phyloP scores from a whole-genome alignment of 306 rosid genomes.

The Myrica gale region DNA sequence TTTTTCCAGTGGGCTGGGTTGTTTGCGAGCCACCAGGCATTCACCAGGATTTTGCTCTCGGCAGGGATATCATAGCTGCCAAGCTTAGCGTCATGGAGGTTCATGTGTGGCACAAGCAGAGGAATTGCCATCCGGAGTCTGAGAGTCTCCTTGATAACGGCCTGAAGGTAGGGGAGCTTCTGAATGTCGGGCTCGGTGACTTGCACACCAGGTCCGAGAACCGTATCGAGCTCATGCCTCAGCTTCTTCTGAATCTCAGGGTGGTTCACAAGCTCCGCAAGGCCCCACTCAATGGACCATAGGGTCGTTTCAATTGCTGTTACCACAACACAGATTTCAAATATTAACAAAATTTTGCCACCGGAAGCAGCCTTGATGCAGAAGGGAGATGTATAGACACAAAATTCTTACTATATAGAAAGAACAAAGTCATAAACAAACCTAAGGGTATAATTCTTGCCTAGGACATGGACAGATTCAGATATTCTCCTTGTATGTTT shows the following conservation, averaged over 20 bases:
- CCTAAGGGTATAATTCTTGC: no score
- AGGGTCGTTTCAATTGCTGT: constrained; percentile 86
- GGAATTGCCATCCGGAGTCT: constrained; percentile 85
- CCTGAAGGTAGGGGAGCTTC: constrained; percentile 86
- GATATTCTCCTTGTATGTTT: no score
- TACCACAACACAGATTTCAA: neutral
- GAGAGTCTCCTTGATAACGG: constrained; percentile 77
- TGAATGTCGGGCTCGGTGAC: constrained; percentile 66
- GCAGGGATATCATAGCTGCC: constrained; percentile 73
- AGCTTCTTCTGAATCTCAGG: constrained; percentile 58
- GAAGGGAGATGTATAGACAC: no score
- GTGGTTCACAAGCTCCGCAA: constrained; percentile 90
- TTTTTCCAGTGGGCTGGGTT: constrained; percentile 79
- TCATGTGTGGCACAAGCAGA: constrained; percentile 92
- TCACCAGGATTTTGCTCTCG: constrained; percentile 78
- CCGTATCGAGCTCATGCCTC: constrained; percentile 52
- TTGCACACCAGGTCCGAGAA: constrained; percentile 60
- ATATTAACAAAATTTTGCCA: no score
- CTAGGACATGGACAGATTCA: no score
- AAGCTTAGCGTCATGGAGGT: constrained; percentile 76
- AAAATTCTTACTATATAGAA: no score
- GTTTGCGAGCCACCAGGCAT: constrained; percentile 90
- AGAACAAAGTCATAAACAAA: no score
- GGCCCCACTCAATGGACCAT: constrained; percentile 90
- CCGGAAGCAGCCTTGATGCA: no score